Evolutionary conservation across 495 filamentous ascomycete species (phyloP), one percentile per base, ranked within the genome.

Genomic region (Daldinia vernicosa): DNA sequence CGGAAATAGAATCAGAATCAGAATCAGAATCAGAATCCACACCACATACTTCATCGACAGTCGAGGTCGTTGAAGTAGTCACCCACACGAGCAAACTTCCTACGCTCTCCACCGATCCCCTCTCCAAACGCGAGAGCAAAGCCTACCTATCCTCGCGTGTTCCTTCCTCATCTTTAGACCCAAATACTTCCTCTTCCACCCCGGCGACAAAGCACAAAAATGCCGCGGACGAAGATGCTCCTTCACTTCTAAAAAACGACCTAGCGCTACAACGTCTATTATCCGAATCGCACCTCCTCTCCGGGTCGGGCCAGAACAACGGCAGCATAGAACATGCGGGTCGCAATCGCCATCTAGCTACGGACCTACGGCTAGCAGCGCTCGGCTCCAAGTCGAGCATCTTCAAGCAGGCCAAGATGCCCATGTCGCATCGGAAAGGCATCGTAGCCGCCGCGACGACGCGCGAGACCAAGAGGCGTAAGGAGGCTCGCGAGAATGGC

Each of bases 211-310:
- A 77, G 14, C 76, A 70, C 14, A 84, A 79, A 72, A 69, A 60
- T 22, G 69, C 77, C 2, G 81, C 74, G 4, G 80, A 85, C 37
- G 84, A 85, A 68, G 82, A 84, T 70, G 80, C 80, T 43, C 86
- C 87, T 37, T 80, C 83, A 17, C 78, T 84, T 67, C 82, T 98
- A 2, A 95, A 95, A 80, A 95, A 98, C 76, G 95, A 99, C 73
- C 87, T 98, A 24, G 94, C 91, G 9, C 86, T 99, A 19, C 94
- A 98, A 74, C 88, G 93, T 15, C 87, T 99, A 11, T 88, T 99
- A 11, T 84, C 89, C 64, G 95, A 99, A 83, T 98, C 95, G 1
- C 95, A 98, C 80, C 90, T 99, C 37, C 89, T 99, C 59, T 90
- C 94, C 15, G 53, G 53, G 15, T 84, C 88, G 2, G 75, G 83